Conservation (phyloP, 768 basidiomycete species). For the Albatrellus ellisii region DNA sequence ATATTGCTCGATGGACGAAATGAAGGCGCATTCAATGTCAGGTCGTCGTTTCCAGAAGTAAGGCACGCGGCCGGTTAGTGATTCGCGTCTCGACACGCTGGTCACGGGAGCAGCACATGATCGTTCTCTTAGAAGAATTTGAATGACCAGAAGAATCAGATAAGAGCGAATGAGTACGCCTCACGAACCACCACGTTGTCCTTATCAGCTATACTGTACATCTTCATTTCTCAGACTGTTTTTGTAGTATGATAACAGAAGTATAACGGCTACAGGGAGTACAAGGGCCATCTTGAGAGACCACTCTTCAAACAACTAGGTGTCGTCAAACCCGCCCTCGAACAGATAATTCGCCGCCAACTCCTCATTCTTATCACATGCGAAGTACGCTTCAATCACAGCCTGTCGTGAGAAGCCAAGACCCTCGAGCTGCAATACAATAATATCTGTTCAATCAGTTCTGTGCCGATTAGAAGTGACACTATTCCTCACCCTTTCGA, state of each 20-base stretch:
- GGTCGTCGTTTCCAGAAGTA: neutral
- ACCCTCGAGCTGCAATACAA: constrained; percentile 50
- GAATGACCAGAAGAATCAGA: neutral
- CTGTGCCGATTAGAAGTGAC: neutral
- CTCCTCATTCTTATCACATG: constrained; percentile 95
- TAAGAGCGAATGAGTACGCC: neutral
- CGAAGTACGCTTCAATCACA: constrained; percentile 86
- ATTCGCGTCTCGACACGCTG: neutral
- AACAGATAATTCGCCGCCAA: constrained; percentile 91
- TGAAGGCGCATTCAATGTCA: neutral
- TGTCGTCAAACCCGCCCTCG: constrained; percentile 51
- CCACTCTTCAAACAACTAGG: constrained; percentile 11
- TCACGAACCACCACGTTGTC: too few relatives aligned
- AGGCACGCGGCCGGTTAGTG: neutral
- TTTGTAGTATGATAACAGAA: too few relatives aligned
- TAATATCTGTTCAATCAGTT: constrained; percentile 1
- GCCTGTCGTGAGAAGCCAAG: constrained; percentile 78
- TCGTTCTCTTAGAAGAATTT: neutral
- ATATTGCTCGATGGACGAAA: neutral
- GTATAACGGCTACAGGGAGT: neutral
- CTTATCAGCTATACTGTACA: too few relatives aligned
- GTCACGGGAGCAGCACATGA: neutral
- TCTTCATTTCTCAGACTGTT: too few relatives aligned
- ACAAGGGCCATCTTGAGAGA: neutral
- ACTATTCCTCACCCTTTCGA: constrained; percentile 58